Evolutionary conservation across 1,139 yeast genomes (phyloP), one percentile per base, ranked within the genome.

Genomic region (Geotrichum restrictum): DNA sequence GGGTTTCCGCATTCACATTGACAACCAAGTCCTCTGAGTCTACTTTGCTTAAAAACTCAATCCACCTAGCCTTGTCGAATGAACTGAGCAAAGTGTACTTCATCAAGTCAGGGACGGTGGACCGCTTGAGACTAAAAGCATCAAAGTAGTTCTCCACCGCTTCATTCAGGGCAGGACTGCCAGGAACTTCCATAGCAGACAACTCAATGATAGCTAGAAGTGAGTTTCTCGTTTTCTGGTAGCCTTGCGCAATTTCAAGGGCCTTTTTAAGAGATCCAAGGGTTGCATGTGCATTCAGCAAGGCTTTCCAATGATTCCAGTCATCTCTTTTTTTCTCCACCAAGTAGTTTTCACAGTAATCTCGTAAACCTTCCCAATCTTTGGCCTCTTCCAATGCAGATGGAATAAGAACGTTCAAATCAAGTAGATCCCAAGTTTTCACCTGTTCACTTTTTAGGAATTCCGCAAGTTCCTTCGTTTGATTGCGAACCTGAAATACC

Each of bases 91-190:
- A 38, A 7, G 67, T 41, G 59, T 75, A 82, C 3, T 64, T 63
- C 53, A 69, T 72, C 43, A 84, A 67, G 62, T 86, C 95, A 38
- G 73, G 71, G 59, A 74, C 82, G 36, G 88, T 82, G 60, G 87
- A 82, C 31, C 78, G 69, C 62, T 85, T 87, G 47, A 69, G 58
- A 8, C 78, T 77, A 61, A 73, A 77, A 3, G 58, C 59, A 0
- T 63, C 54, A 57, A 79, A 74, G 63, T 84, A 88, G 0, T 60
- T 60, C 1, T 61, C 59, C 1, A 79, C 62, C 0, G 75, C 68
- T 0, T 61, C 59, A 2, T 63, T 57, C 2, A 50, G 37, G 1
- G 52, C 16, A 31, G 42, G 48, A 11, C 49, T 43, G 19, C 36
- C 44, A 11, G 21, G 3, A 19, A 40, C 38, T 0, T 57, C 42